Base-by-base conservation (phyloP, 2,329 filamentous ascomycete species). In the Sarocladiaceae sp. region DNA sequence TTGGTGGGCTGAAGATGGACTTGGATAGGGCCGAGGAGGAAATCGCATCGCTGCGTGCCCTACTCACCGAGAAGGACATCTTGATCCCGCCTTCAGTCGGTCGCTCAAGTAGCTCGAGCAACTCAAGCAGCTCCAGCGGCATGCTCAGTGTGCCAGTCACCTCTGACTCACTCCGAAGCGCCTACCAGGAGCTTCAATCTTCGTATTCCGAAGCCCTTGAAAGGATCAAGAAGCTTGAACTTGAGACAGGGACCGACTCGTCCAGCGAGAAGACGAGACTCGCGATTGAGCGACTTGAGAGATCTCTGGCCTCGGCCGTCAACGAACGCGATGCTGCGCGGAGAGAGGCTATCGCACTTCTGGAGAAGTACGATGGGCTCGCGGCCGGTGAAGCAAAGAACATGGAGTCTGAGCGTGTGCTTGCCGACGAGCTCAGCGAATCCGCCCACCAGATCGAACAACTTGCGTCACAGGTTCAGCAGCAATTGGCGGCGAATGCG, bases 1-100 rank as follows among this genome's bases (percentile, higher is more conserved):
- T 97, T 2, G 80, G 83, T 50, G 90, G 92, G 52, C 73, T 97
- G 53, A 96, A 96, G 73, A 97, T 96, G 88, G 93, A 97, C 64
- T 82, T 99, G 37, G 94, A 97, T 68, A 88, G 92, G 56, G 92
- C 94, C 23, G 90, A 97, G 68, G 88, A 94, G 66, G 94, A 99
- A 71, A 96, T 96, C 26, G 76, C 82, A 36, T 88, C 88, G n/a
- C 78, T 99, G 36, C 84, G 90, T 39, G 80, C 76, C 28, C 75
- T 97, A 23, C 78, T 97, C 18, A 76, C 85, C 55, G 90, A 96
- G 66, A 88, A 92, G 59, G 91, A 97, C 62, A 90, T 92, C 52
- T 75, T 85, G 36, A 83, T 88, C 22, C 84, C 87, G 0, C 83
- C 83, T 42, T 78, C 79, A 15, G 70, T 79, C 53, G 75, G 72